Evolutionary conservation across 352 stramenopile species (phyloP).

Genomic region (Phytophthora citricola): DNA sequence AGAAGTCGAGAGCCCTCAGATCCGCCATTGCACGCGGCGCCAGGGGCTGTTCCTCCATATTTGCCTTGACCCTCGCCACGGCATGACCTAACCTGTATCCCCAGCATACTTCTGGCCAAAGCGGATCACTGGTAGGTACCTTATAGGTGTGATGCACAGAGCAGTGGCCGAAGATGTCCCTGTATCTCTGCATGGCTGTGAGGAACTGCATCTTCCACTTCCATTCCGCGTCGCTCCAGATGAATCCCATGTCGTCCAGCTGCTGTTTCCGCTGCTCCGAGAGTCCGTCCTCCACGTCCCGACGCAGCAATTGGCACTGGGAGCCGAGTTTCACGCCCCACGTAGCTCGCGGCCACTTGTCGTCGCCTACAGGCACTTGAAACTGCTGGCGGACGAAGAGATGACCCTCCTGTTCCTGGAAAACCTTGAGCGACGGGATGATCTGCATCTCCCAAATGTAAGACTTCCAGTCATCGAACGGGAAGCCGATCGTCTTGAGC

Average conservation of each 20-base stretch:
- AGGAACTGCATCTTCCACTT: constrained; percentile 72
- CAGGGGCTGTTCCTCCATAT: constrained; percentile 42
- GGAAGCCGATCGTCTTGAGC: constrained; percentile 71
- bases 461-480: constrained; percentile 68
- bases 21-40: constrained; percentile 33
- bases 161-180: constrained; percentile 85
- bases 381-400: constrained; percentile 92
- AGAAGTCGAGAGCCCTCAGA: constrained; percentile 56
- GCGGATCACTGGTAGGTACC: constrained; percentile 70
- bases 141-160: constrained; percentile 91
- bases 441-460: constrained; percentile 81
- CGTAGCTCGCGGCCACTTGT: constrained; percentile 83
- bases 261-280: constrained; percentile 42
- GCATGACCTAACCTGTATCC: constrained; percentile 74
- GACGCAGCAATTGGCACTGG: constrained; percentile 90
- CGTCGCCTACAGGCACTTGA: constrained; percentile 72
- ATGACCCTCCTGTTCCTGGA: constrained; percentile 90
- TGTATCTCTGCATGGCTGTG: constrained; percentile 78
- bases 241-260: constrained; percentile 70
- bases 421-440: constrained; percentile 78
- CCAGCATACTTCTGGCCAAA: constrained; percentile 85
- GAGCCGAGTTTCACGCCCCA: constrained; percentile 92
- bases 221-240: constrained; percentile 75
- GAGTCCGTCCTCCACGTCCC: constrained; percentile 34
- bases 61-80: constrained; percentile 57